Evolutionary conservation across 345 rosid species (phyloP), one percentile per base, ranked within the genome.

Genomic region (Camelina laxa): DNA sequence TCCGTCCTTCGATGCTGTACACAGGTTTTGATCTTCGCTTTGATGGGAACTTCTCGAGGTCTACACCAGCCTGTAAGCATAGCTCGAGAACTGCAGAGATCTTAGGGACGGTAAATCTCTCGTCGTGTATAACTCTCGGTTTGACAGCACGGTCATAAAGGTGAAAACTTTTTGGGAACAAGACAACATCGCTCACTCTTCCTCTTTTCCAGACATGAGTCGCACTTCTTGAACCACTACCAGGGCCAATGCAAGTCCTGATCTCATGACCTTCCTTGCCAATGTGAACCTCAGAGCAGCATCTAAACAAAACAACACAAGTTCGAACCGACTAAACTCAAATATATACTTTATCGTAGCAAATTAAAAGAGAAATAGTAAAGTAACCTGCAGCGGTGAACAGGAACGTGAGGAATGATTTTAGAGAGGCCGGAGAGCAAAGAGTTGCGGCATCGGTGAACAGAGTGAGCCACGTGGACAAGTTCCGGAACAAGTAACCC

Each of bases 101-200:
- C 50, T 69, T 81, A 0, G 85, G 90, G 47, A 86, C 79, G 0
- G 27, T 69, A 22, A 55, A 86, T 77, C 82, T 86, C 77, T 89
- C 91, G 15, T 87, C 82, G 50, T 89, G 97, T 19, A 77, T 74
- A 39, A 91, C 89, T 79, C 97, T 87, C 1, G 95, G 86, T 72
- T 86, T 89, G 57, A 95, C 87, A 67, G 88, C 98, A 59, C 96
- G 93, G 72, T 91, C 98, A 51, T 81, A 79, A 50, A 94, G 91
- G 79, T 91, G 98, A 70, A 80, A 94, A 79, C 90, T 83, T 63
- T 87, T 88, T 0, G 97, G 89, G 81, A 84, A 87, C 65, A 82
- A 80, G 3, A 91, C 80, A 7, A 88, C 87, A 65, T 87, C 89
- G 7, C 47, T 53, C 2, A 79, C 81, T 62, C 91, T 80, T 59